Conservation (phyloP, 2,329 filamentous ascomycete species). For the Sporothrix schenckii region DNA sequence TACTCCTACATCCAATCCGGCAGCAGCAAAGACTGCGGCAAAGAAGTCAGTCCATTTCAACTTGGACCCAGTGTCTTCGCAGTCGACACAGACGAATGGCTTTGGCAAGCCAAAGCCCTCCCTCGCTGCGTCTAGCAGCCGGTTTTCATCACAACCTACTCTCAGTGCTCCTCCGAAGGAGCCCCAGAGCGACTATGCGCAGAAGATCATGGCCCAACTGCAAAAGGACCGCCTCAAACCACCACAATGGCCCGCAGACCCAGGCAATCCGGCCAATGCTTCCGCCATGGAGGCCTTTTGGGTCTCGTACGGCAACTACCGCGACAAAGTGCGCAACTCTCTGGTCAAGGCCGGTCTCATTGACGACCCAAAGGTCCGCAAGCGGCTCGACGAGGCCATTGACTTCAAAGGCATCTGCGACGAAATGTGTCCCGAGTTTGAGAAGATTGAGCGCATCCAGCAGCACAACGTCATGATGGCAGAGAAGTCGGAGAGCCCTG, state of each 20-base stretch:
- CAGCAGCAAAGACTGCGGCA: constrained; percentile 13
- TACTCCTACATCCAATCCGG: neutral
- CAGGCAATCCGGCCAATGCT: constrained; percentile 56
- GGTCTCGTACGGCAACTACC: constrained; percentile 60
- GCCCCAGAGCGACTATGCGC: constrained; percentile 46
- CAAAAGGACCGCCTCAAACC: constrained; percentile 58
- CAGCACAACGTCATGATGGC: constrained; percentile 61
- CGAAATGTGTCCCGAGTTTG: constrained; percentile 70
- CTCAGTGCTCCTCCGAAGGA: neutral
- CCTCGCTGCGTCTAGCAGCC: neutral
- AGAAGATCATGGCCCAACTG: constrained; percentile 56
- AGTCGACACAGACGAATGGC: neutral
- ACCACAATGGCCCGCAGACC: constrained; percentile 59
- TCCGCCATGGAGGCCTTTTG: constrained; percentile 58
- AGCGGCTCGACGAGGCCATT: constrained; percentile 64
- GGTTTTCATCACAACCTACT: neutral
- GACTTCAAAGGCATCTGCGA: constrained; percentile 70
- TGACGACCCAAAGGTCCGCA: constrained; percentile 66
- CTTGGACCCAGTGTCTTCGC: constrained; percentile 20
- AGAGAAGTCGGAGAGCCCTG: constrained; percentile 53
- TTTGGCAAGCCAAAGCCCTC: constrained; percentile 15
- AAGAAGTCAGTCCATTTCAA: constrained; percentile 32
- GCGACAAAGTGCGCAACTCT: constrained; percentile 58
- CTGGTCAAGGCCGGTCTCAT: constrained; percentile 63
- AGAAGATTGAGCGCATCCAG: constrained; percentile 64